A percentile compares a stretch with the other conserved stretches of the same genome.
phyloP scores from a whole-genome alignment of 2,329 filamentous ascomycete genomes.

The Ophiocordyceps polyrhachis-furcata region DNA sequence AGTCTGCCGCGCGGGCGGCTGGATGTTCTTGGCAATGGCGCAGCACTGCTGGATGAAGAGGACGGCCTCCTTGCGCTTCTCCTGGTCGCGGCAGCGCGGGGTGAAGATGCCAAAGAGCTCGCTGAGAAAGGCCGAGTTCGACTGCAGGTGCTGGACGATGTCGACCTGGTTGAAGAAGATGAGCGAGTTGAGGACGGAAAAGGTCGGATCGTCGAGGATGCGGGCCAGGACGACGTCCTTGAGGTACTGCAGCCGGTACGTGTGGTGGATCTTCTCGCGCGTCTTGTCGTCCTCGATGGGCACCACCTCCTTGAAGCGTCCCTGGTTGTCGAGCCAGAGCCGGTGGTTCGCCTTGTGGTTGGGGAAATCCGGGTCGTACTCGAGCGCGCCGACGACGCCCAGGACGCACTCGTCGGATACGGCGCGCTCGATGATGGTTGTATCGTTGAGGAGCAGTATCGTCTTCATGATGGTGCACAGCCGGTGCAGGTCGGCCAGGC shows the following conservation, averaged over 20 bases:
- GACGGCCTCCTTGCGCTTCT: slow-evolving; percentile 81
- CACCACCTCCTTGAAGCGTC: slow-evolving; percentile 91
- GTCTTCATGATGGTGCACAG: slow-evolving; percentile 98
- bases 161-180: slow-evolving; percentile 99
- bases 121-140: slow-evolving; percentile 56
- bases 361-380: slow-evolving; percentile 96
- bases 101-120: slow-evolving; percentile 80
- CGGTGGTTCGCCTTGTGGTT: slow-evolving; percentile 95
- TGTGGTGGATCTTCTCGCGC: slow-evolving; percentile 83
- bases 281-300: slow-evolving; percentile 70
- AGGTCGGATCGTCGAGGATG: slow-evolving; percentile 93
- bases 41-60: slow-evolving; percentile 95
- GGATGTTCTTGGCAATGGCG: slow-evolving; percentile 82
- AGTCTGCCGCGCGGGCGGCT: slow-evolving; percentile 60
- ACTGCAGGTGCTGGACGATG: slow-evolving; percentile 87
- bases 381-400: slow-evolving; percentile 84
- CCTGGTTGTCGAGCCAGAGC: slow-evolving; percentile 75
- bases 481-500: slow-evolving; percentile 66
- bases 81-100: slow-evolving; percentile 40
- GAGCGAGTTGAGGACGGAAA: slow-evolving; percentile 88
- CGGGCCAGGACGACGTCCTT: slow-evolving; percentile 96
- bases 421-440: slow-evolving; percentile 79
- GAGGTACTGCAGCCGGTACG: slow-evolving; percentile 86
- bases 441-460: slow-evolving; percentile 87
- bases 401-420: slow-evolving; percentile 79